phyloP scores from a whole-genome alignment of 805 yeast genomes.

The Pichia cabralensis region DNA sequence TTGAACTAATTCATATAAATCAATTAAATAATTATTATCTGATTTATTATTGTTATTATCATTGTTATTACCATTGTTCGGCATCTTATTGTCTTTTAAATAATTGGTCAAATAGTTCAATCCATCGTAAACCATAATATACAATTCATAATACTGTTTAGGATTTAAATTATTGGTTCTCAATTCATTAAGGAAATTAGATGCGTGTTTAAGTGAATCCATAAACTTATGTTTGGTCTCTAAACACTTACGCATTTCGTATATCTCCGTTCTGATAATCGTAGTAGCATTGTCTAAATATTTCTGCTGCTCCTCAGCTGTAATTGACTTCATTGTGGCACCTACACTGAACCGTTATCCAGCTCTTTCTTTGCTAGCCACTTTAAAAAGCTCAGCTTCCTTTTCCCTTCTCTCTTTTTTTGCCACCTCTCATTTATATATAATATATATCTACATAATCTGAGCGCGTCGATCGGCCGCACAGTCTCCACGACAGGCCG shows the following conservation, averaged over 20 bases:
- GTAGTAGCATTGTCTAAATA: constrained; percentile 34
- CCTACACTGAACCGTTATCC: too few species aligned
- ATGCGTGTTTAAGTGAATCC: constrained; percentile 83
- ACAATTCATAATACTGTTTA: constrained; percentile 87
- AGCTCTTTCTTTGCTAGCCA: too few species aligned
- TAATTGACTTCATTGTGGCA: too few species aligned
- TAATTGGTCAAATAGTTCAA: constrained; percentile 57
- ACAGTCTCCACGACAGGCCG: too few species aligned
- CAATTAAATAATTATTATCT: constrained; percentile 83
- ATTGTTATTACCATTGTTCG: constrained; percentile 26
- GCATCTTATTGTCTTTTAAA: constrained; percentile 38
- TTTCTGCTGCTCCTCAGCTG: constrained; percentile 20
- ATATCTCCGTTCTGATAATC: constrained; percentile 59
- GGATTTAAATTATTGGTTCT: constrained; percentile 72
- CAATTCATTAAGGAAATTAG: constrained; percentile 71
- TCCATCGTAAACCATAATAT: constrained; percentile 76
- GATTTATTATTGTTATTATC: too few species aligned
- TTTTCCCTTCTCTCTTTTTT: too few species aligned
- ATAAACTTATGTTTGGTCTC: constrained; percentile 56
- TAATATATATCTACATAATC: too few species aligned
- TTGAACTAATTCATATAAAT: constrained; percentile 88
- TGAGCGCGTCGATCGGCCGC: too few species aligned
- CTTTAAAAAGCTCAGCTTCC: too few species aligned
- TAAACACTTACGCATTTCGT: constrained; percentile 67
- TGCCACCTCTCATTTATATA: too few species aligned